These are phyloP conservation scores for Bromus sterilis DNA, from an alignment of 176 grass and related monocot species.

Conservation along the genomic window DNA sequence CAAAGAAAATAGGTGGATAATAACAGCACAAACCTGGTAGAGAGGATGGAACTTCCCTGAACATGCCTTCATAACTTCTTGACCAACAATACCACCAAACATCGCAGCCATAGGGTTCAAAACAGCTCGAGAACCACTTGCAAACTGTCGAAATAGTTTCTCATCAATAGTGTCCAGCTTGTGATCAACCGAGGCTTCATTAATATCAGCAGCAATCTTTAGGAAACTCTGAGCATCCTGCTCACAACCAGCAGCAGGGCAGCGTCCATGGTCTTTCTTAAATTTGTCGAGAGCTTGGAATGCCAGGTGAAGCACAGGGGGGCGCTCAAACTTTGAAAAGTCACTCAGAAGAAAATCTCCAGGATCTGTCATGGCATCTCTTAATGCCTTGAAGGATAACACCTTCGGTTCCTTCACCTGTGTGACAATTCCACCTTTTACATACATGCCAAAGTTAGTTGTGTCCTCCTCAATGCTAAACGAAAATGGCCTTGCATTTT, in stretches of 20 bases:
- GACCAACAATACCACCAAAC: conserved; percentile 85
- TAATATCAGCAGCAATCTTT: conserved; percentile 39
- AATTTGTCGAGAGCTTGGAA: conserved; percentile 70
- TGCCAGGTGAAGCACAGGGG: conserved; percentile 56
- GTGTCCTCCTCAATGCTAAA: conserved; percentile 64
- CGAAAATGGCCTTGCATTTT: conserved; percentile 49
- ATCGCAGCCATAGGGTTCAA: conserved; percentile 80
- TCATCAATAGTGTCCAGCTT: conserved; percentile 36
- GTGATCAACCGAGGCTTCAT: conserved; percentile 23
- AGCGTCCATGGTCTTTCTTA: conserved; percentile 35
- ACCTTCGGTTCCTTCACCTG: conserved; percentile 66
- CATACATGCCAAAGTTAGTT: conserved; percentile 36
- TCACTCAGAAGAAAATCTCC: conserved; percentile 64
- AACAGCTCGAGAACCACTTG: conserved; percentile 56
- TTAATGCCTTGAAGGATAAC: conserved; percentile 55
- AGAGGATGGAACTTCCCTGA: conserved; percentile 81
- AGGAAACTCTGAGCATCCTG: conserved; percentile 54
- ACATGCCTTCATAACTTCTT: conserved; percentile 71
- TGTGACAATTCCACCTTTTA: conserved; percentile 61
- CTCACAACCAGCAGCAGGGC: conserved; percentile 40
- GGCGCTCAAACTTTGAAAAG: conserved; percentile 58
- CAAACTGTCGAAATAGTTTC: conserved; percentile 44
- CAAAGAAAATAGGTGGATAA: not conserved
- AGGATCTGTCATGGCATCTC: conserved; percentile 60
- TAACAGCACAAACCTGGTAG: conserved; percentile 47